Conservation (phyloP, 768 basidiomycete species). For the Leccinellum luteum region DNA sequence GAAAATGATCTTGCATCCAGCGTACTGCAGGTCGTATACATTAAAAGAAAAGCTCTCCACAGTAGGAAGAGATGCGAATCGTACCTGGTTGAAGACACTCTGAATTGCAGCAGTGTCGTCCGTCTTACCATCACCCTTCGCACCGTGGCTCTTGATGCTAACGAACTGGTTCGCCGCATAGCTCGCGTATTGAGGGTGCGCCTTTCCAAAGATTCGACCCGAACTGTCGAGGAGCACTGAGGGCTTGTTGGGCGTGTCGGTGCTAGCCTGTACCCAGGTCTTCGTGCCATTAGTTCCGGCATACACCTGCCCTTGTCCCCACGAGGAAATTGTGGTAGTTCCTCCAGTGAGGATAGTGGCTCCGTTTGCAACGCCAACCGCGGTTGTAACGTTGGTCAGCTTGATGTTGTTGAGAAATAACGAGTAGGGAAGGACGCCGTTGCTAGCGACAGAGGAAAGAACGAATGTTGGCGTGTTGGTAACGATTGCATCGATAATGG, state of each 20-base stretch:
- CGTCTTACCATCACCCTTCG: conserved; percentile 68
- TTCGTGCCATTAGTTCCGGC: conserved; percentile 45
- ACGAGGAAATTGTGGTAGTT: conserved; percentile 41
- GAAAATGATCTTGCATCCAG: conserved; percentile 76
- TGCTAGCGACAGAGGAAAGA: conserved; percentile 34
- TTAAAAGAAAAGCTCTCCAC: background rate
- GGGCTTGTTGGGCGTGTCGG: conserved; percentile 50
- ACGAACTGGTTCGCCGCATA: conserved; percentile 62
- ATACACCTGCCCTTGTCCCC: conserved; percentile 76
- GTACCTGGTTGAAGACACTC: conserved; percentile 55
- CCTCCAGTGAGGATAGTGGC: conserved; percentile 36
- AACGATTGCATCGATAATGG: conserved; percentile 45
- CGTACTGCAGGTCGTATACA: conserved; percentile 40
- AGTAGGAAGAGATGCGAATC: background rate
- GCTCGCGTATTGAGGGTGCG: conserved; percentile 62
- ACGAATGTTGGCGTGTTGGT: conserved; percentile 44
- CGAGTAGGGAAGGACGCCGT: conserved; percentile 31
- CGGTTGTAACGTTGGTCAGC: conserved; percentile 32
- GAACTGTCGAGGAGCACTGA: conserved; percentile 50
- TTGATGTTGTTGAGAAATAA: conserved; percentile 36
- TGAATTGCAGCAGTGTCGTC: conserved; percentile 73
- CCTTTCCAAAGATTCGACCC: conserved; percentile 60
- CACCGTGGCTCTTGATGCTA: conserved; percentile 67
- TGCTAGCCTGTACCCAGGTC: conserved; percentile 49
- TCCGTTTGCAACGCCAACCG: conserved; percentile 34